Conservation (phyloP, 2,329 filamentous ascomycete genomes). For the Seiridium unicorne region DNA sequence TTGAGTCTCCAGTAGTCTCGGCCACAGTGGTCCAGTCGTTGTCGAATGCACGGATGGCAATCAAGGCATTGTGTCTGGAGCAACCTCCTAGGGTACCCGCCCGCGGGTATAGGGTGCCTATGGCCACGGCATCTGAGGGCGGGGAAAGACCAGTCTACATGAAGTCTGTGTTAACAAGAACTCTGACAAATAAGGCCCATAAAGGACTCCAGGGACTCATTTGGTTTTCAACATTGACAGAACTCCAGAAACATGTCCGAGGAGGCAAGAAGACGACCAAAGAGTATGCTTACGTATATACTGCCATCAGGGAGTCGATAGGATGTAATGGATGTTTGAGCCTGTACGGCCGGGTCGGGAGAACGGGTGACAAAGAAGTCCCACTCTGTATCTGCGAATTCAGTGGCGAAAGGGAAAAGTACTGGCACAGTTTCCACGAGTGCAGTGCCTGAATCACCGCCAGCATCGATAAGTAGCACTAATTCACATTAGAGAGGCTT, state of each 20-base stretch:
- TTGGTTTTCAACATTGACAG: too few relatives aligned
- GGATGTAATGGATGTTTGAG: slow-evolving; percentile 48
- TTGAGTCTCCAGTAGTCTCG: slow-evolving; percentile 5
- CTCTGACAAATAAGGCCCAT: too few relatives aligned
- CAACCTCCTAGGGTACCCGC: slow-evolving; percentile 45
- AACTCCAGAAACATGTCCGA: too few relatives aligned
- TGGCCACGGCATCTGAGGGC: slow-evolving; percentile 34
- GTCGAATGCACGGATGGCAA: slow-evolving; percentile 56
- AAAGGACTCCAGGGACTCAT: too few relatives aligned
- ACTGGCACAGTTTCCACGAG: slow-evolving; percentile 47
- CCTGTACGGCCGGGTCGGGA: slow-evolving; percentile 44
- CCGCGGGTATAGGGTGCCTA: slow-evolving; percentile 45
- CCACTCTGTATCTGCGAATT: slow-evolving; percentile 40
- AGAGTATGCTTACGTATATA: slow-evolving; percentile 19
- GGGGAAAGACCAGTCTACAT: slow-evolving; percentile 29
- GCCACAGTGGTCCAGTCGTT: slow-evolving; percentile 49
- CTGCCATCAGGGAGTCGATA: slow-evolving; percentile 38
- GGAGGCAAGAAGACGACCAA: too few relatives aligned
- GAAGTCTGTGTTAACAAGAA: too few relatives aligned
- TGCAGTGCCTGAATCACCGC: slow-evolving; percentile 43
- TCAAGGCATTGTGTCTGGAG: slow-evolving; percentile 58
- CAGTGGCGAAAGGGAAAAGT: slow-evolving; percentile 34
- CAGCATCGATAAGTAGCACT: slow-evolving; percentile 54
- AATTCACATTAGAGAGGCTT: not conserved
- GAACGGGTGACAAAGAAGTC: slow-evolving; percentile 60